phyloP scores from a whole-genome alignment of 768 basidiomycete species.

The Kwoniella sp. region DNA sequence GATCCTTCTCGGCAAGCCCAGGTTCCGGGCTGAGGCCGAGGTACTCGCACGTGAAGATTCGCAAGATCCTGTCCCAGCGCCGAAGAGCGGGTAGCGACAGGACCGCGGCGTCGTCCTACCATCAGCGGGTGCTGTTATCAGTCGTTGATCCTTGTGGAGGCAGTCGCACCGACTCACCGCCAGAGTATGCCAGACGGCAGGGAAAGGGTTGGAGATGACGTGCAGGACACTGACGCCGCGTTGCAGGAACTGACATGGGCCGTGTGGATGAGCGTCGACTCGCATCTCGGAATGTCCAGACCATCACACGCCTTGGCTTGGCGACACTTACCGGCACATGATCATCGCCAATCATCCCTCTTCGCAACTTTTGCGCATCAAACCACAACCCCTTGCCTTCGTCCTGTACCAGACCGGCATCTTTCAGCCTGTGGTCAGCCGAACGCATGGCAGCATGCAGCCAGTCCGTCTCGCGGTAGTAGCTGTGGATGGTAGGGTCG shows the following conservation, averaged over 20 bases:
- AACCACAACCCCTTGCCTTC: constrained; percentile 40
- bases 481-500: constrained; percentile 70
- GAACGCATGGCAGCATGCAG: constrained; percentile 72
- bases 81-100: constrained; percentile 79
- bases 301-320: no score
- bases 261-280: background rate
- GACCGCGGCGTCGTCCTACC: constrained; percentile 81
- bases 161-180: constrained; percentile 54
- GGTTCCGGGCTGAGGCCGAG: constrained; percentile 59
- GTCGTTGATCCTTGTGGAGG: background rate
- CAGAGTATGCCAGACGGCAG: constrained; percentile 79
- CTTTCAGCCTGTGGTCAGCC: constrained; percentile 67
- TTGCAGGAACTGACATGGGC: constrained; percentile 57
- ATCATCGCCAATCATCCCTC: constrained; percentile 72
- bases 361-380: constrained; percentile 18
- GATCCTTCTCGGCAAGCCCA: no score
- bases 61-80: constrained; percentile 80
- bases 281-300: background rate
- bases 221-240: constrained; percentile 84
- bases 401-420: constrained; percentile 58
- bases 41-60: constrained; percentile 88
- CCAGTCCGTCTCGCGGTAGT: constrained; percentile 86
- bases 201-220: constrained; percentile 84
- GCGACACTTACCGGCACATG: constrained; percentile 64
- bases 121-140: background rate